Evolutionary conservation across 805 yeast species (phyloP).

Genomic region (Nakazawaea holstii): DNA sequence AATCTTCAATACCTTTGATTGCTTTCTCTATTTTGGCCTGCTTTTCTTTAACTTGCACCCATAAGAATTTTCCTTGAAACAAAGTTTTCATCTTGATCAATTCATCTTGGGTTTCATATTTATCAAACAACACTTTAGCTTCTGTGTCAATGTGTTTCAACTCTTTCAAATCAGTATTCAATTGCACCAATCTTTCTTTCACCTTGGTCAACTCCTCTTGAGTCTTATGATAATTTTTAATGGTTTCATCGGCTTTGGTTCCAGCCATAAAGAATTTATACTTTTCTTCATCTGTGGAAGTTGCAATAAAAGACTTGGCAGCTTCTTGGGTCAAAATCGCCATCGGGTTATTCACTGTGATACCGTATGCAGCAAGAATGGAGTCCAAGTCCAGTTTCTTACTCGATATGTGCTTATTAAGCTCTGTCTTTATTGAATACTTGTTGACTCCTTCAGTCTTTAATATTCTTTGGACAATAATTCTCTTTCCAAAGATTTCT

Average conservation of each 20-base stretch:
- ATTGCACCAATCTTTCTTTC: conserved; percentile 31
- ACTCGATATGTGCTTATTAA: conserved; percentile 47
- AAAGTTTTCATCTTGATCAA: conserved; percentile 31
- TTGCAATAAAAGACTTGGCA: conserved; percentile 84
- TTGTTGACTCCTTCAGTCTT: conserved; percentile 44
- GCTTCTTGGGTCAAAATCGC: conserved; percentile 90
- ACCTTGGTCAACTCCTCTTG: conserved; percentile 29
- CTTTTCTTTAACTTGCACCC: conserved; percentile 35
- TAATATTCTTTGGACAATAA: conserved; percentile 65
- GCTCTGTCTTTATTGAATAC: conserved; percentile 50
- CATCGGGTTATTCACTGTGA: conserved; percentile 85
- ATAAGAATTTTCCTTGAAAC: conserved; percentile 41
- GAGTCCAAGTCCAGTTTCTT: conserved; percentile 63
- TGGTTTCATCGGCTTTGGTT: conserved; percentile 64
- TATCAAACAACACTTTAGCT: conserved; percentile 33
- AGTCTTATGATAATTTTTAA: conserved; percentile 42
- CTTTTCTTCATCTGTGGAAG: conserved; percentile 66
- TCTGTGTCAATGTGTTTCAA: conserved; percentile 35
- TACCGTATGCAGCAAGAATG: conserved; percentile 64
- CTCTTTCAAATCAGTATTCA: conserved; percentile 32
- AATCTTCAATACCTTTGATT: conserved; percentile 7
- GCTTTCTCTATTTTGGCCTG: conserved; percentile 21
- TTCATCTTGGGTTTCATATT: conserved; percentile 35
- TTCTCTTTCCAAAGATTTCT: conserved; percentile 60
- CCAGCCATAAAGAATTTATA: conserved; percentile 79